These are phyloP conservation scores for Aspergillus sp. DNA, from an alignment of 2,329 filamentous ascomycete species.

Conservation along the genomic window DNA sequence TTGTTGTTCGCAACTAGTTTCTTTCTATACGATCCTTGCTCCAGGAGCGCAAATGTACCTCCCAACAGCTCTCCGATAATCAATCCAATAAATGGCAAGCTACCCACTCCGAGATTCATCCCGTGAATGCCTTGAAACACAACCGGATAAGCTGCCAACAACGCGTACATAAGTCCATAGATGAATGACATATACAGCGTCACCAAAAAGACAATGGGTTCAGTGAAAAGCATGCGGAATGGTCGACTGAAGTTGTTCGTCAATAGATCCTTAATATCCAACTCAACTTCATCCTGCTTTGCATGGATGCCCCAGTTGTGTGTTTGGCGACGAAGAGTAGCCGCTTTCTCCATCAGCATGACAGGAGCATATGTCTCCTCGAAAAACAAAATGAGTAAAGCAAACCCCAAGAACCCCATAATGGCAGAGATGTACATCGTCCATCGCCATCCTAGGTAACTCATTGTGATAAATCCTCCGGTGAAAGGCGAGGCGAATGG, in stretches of 20 bases:
- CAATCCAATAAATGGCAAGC: constrained; percentile 24
- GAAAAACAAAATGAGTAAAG: constrained; percentile 37
- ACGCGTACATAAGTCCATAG: constrained; percentile 27
- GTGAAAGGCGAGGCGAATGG: constrained; percentile 48
- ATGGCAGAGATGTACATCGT: constrained; percentile 49
- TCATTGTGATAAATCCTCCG: constrained; percentile 49
- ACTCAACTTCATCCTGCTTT: constrained; percentile 49
- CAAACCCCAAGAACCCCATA: constrained; percentile 48
- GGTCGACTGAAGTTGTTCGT: constrained; percentile 46
- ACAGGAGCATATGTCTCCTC: constrained; percentile 52
- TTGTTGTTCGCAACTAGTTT: constrained; percentile 26
- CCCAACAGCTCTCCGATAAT: constrained; percentile 27
- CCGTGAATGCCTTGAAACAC: constrained; percentile 25
- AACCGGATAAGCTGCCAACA: constrained; percentile 24
- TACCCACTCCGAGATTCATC: constrained; percentile 26
- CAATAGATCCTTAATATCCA: constrained; percentile 46
- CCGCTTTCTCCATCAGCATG: constrained; percentile 34
- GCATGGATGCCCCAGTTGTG: constrained; percentile 59
- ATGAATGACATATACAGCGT: constrained; percentile 29
- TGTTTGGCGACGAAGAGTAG: constrained; percentile 48
- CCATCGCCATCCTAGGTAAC: constrained; percentile 48
- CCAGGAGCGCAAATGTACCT: constrained; percentile 20
- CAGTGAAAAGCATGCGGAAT: constrained; percentile 34
- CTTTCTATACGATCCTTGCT: constrained; percentile 21
- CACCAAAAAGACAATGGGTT: constrained; percentile 34